Conservation (phyloP, 441 rosid genomes). For the Corymbia calophylla region DNA sequence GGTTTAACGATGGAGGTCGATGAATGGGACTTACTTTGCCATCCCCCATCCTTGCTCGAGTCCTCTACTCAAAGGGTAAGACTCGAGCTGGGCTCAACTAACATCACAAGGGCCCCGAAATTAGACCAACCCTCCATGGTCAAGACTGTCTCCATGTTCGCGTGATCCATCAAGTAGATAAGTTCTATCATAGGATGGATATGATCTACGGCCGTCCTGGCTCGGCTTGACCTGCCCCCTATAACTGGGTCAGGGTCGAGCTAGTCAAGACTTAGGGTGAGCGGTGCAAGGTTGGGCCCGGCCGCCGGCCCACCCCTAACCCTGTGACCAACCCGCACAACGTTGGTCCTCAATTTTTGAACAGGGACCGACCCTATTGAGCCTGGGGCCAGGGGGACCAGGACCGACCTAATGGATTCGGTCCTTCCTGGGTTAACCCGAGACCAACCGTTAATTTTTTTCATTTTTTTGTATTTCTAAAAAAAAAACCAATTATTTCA, state of each 20-base stretch:
- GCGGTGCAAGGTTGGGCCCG: too few relatives aligned
- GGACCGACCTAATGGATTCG: too few relatives aligned
- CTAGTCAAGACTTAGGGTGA: too few relatives aligned
- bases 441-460: too few relatives aligned
- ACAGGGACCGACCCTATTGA: too few relatives aligned
- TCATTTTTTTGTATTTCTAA: too few relatives aligned
- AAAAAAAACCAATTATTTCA: too few relatives aligned
- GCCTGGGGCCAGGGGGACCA: too few relatives aligned
- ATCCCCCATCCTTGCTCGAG: not conserved
- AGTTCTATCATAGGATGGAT: not conserved
- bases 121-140: not conserved
- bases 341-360: too few relatives aligned
- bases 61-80: not conserved
- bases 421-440: too few relatives aligned
- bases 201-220: rapidly evolving
- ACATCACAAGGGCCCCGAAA: not conserved
- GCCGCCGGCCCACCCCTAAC: too few relatives aligned
- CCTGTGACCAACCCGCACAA: too few relatives aligned
- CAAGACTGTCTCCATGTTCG: not conserved
- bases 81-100: not conserved
- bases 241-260: rapidly evolving
- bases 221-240: not conserved
- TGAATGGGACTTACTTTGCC: not conserved
- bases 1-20: not conserved
- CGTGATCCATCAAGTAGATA: not conserved